A percentile compares a stretch with the other conserved stretches of the same genome.
phyloP scores from a whole-genome alignment of 2,329 filamentous ascomycete species.

The Pseudogymnoascus sp. region DNA sequence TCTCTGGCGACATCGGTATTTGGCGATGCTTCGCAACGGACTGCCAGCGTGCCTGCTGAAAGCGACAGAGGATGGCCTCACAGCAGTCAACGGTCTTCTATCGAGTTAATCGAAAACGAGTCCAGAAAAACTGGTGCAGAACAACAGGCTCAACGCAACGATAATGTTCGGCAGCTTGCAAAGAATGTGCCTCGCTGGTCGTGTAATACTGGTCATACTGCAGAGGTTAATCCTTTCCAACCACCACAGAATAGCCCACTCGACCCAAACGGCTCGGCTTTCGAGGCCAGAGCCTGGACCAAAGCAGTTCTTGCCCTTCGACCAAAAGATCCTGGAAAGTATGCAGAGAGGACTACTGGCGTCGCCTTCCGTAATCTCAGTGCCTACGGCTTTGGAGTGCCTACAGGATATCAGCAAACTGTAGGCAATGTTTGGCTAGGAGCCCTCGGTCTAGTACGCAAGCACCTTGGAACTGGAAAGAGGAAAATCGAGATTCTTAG shows the following conservation, averaged over 20 bases:
- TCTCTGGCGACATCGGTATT: neutral
- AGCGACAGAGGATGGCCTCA: neutral
- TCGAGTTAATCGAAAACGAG: neutral
- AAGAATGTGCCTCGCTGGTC: neutral
- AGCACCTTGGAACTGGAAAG: slow-evolving; percentile 43
- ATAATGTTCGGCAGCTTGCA: neutral
- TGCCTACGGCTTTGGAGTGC: slow-evolving; percentile 19
- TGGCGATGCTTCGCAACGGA: neutral
- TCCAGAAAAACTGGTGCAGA: neutral
- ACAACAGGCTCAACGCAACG: neutral
- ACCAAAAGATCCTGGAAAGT: slow-evolving; percentile 38
- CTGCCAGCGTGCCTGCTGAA: neutral
- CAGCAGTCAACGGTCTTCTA: neutral
- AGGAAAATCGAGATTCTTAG: slow-evolving; percentile 47
- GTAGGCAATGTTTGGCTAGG: slow-evolving; percentile 35
- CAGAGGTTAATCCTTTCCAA: slow-evolving; percentile 37
- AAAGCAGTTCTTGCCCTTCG: slow-evolving; percentile 28
- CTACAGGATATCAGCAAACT: slow-evolving; percentile 23
- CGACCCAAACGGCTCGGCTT: slow-evolving; percentile 33
- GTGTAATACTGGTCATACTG: neutral
- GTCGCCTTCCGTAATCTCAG: slow-evolving; percentile 19
- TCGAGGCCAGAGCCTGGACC: slow-evolving; percentile 9
- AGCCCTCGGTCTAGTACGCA: slow-evolving; percentile 32
- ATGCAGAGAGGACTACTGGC: slow-evolving; percentile 16
- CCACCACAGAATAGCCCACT: slow-evolving; percentile 37